Conservation (phyloP, 2,329 filamentous ascomycete genomes). For the Colletotrichum horii region DNA sequence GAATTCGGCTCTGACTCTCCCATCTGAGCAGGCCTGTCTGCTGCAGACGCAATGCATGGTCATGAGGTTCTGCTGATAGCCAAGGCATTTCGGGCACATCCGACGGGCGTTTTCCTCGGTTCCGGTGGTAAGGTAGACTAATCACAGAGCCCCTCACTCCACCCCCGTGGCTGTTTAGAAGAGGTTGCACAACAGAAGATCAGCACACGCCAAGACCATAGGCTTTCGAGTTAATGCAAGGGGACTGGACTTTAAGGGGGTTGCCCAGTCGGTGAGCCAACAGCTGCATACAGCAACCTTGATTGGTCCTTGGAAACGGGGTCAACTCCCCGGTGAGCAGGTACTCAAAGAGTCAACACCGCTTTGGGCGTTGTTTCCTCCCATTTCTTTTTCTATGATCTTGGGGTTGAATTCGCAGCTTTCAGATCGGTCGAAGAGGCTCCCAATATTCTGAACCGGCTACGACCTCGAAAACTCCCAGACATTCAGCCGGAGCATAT, state of each 20-base stretch:
- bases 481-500: neutral
- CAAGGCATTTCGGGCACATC: neutral
- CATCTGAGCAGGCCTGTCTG: neutral
- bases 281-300: neutral
- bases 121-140: neutral
- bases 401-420: neutral
- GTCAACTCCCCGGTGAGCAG: neutral
- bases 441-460: neutral
- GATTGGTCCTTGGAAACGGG: neutral
- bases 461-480: neutral
- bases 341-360: neutral
- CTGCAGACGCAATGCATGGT: neutral
- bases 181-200: neutral
- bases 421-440: neutral
- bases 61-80: neutral
- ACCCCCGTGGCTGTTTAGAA: neutral
- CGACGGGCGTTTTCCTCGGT: neutral
- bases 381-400: neutral
- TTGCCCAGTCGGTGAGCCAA: neutral
- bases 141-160: neutral
- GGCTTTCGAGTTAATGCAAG: neutral
- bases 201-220: neutral
- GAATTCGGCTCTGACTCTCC: neutral
- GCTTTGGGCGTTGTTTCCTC: neutral
- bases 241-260: neutral